Base-by-base conservation (phyloP, 257 asterid genomes). In the Solanum verrucosum region DNA sequence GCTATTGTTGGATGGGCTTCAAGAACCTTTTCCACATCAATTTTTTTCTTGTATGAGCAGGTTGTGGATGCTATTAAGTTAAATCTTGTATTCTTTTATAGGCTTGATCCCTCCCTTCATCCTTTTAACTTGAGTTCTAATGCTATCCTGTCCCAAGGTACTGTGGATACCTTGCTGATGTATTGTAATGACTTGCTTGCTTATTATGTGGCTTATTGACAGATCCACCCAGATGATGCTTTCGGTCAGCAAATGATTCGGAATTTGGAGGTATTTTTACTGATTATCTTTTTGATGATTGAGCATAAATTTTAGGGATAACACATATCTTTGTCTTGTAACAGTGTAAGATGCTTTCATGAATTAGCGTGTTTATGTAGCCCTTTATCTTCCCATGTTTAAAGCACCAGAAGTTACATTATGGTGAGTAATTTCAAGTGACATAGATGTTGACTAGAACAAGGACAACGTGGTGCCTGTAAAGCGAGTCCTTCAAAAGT, bases 141-240 rank as follows among this genome's bases (percentile, higher is more conserved):
- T 70, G 38, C 72, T 78, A 25, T 67, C 27, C 29, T 13, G 84
- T 87, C 14, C 37, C 20, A 75, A 31, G 42, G 63, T 70, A 82
- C 42, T 40, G 65, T 78, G 83, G 65, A 72, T 84, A 38, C 25
- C 63, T 84, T 87, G 63, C 23, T 75, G 67, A 59, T 77, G 31
- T 25, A 44, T 29, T 86, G 31, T 72, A 20, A 25, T 29, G 74
- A 40, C 56, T 72, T 78, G 23, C 44, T 85, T 87, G 29, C 89
- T 18, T 68, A 6, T 13, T 34, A 49, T 56, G 86, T 49, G 78
- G 87, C 77, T 78, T 73, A 87, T 84, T 73, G 42, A 87, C 92
- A 97, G 99, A 97, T 97, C 90, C 99, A 79, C 91, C 99, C 99
- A 31, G 93, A 97, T 87, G 99, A 97, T 91, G 99, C 99, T 52